phyloP scores from a whole-genome alignment of 805 yeast species.

The Candida alai region DNA sequence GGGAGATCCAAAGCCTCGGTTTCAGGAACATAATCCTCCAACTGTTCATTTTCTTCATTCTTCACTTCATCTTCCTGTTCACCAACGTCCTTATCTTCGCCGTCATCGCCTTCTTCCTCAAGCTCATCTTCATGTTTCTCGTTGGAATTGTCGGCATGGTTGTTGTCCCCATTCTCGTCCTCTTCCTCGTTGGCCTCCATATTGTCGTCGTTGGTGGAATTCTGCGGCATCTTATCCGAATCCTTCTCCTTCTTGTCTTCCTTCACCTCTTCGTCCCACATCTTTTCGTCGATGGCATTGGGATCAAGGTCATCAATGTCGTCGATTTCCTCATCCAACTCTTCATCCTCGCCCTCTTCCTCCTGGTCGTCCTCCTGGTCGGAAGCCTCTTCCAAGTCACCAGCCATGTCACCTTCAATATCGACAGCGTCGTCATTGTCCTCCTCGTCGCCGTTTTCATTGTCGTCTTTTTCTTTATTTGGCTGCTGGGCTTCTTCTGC shows the following conservation, averaged over 20 bases:
- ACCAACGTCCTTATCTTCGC: slow-evolving; percentile 69
- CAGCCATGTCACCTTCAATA: slow-evolving; percentile 97
- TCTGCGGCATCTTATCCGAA: slow-evolving; percentile 64
- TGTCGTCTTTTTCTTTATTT: slow-evolving; percentile 67
- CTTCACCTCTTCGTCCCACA: slow-evolving; percentile 94
- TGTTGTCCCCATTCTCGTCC: slow-evolving; percentile 26
- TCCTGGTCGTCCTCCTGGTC: slow-evolving; percentile 58
- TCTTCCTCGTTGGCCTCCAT: slow-evolving; percentile 47
- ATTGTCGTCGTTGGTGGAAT: slow-evolving; percentile 49
- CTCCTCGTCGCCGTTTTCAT: slow-evolving; percentile 58
- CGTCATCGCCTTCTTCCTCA: slow-evolving; percentile 50
- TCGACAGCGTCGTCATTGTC: slow-evolving; percentile 87
- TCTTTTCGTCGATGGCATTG: slow-evolving; percentile 91
- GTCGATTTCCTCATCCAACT: slow-evolving; percentile 84
- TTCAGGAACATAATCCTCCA: slow-evolving; percentile 76
- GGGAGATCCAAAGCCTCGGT: slow-evolving; percentile 86
- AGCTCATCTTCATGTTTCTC: slow-evolving; percentile 33
- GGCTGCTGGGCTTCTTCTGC: slow-evolving; percentile 73
- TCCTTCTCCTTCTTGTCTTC: slow-evolving; percentile 79
- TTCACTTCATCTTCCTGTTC: slow-evolving; percentile 78
- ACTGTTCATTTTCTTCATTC: slow-evolving; percentile 62
- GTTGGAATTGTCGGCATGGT: slow-evolving; percentile 33
- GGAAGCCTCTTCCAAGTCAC: slow-evolving; percentile 77
- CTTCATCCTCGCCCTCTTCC: slow-evolving; percentile 48
- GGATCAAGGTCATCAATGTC: slow-evolving; percentile 89